Evolutionary conservation across 306 rosid species (phyloP).

Genomic region (Trifolium dubium): DNA sequence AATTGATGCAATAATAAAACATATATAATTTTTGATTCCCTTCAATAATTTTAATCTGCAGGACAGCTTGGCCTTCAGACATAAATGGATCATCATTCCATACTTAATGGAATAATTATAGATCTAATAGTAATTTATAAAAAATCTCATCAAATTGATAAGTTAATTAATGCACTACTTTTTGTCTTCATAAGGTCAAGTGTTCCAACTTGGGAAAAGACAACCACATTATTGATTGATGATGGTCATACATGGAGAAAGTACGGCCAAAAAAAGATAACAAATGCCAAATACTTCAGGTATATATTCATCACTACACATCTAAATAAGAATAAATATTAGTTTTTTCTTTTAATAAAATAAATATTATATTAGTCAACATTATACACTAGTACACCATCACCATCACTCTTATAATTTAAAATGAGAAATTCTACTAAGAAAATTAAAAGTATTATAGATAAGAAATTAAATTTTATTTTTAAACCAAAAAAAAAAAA

Average conservation of each 20-base stretch:
- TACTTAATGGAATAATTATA: not conserved
- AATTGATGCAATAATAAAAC: not conserved
- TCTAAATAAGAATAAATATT: not conserved
- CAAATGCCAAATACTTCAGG: conserved; percentile 47
- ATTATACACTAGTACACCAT: too few species aligned
- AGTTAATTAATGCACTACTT: not conserved
- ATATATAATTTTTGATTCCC: not conserved
- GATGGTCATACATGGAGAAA: conserved; percentile 74
- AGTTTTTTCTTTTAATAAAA: too few species aligned
- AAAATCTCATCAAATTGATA: not conserved
- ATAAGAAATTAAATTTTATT: too few species aligned
- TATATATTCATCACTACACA: not conserved
- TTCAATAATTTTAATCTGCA: not conserved
- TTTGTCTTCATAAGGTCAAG: conserved; percentile 38
- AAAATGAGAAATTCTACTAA: not conserved
- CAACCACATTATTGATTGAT: conserved; percentile 33
- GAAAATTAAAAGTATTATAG: too few species aligned
- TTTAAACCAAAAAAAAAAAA: too few species aligned
- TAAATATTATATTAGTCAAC: too few species aligned
- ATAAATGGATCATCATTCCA: not conserved
- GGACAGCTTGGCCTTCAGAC: not conserved
- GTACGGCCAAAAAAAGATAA: conserved; percentile 63
- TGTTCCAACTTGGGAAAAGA: conserved; percentile 41
- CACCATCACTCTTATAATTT: not conserved
- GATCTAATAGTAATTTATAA: not conserved